phyloP scores from a whole-genome alignment of 345 rosid species.

The Anacardium occidentale region DNA sequence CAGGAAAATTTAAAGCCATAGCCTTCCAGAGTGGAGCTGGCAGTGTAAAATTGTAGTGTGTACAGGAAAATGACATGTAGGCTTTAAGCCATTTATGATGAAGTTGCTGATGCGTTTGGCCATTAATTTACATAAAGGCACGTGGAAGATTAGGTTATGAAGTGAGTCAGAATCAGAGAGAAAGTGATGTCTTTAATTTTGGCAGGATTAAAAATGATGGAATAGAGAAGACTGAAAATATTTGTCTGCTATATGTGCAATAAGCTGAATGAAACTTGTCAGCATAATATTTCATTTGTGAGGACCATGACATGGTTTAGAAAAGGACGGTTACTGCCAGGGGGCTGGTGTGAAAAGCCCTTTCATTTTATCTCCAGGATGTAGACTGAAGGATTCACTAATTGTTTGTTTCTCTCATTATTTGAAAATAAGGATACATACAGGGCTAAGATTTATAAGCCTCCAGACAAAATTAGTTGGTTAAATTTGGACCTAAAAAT shows the following conservation, averaged over 20 bases:
- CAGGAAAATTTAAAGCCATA: slow-evolving; percentile 10
- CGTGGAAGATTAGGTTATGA: neutral
- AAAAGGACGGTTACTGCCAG: too few relatives aligned
- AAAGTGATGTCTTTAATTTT: neutral
- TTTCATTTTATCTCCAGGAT: neutral
- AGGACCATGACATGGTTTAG: too few relatives aligned
- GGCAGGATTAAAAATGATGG: slow-evolving; percentile 14
- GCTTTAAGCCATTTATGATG: neutral
- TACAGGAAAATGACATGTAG: neutral
- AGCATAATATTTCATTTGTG: neutral
- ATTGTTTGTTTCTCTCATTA: neutral
- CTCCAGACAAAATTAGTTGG: too few relatives aligned
- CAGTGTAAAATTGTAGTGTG: neutral
- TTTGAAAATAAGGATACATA: too few relatives aligned
- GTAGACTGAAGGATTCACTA: too few relatives aligned
- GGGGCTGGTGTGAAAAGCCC: neutral
- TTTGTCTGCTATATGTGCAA: too few relatives aligned
- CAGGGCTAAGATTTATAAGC: too few relatives aligned
- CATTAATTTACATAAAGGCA: neutral
- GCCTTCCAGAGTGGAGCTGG: neutral
- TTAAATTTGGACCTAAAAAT: too few relatives aligned
- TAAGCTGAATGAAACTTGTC: neutral
- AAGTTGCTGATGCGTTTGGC: neutral
- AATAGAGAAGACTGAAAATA: neutral
- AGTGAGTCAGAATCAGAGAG: neutral